Percentiles rank a stretch among this genome's conserved stretches.
These are phyloP conservation scores for Boletellus sp. DNA, from an alignment of 1,284 basidiomycete species.

Conservation along the genomic window DNA sequence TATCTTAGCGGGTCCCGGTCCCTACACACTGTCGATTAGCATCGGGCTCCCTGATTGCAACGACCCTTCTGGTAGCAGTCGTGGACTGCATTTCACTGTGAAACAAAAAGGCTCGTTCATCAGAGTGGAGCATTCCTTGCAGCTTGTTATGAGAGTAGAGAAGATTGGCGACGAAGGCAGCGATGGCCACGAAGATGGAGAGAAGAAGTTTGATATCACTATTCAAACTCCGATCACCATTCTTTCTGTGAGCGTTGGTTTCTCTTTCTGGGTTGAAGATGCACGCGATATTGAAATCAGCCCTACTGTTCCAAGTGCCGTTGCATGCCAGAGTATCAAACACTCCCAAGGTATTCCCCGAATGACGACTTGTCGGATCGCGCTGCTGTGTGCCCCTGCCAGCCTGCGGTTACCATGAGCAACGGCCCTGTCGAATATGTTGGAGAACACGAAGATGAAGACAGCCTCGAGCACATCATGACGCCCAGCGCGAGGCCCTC, in stretches of 20 bases:
- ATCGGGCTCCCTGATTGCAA: conserved; percentile 57
- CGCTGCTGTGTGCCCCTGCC: conserved; percentile 45
- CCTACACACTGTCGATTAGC: conserved; percentile 58
- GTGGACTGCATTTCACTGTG: conserved; percentile 69
- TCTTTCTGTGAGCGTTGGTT: conserved; percentile 54
- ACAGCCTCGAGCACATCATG: conserved; percentile 26
- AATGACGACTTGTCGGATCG: conserved; percentile 31
- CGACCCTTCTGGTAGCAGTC: conserved; percentile 8
- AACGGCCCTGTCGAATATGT: too few relatives aligned
- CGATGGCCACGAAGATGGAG: conserved; percentile 57
- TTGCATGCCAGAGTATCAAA: conserved; percentile 74
- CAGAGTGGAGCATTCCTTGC: conserved; percentile 74
- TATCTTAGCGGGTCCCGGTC: conserved; percentile 63
- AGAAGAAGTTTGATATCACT: conserved; percentile 87
- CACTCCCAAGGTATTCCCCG: conserved; percentile 67
- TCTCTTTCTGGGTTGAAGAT: neutral
- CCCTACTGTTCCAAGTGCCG: conserved; percentile 52
- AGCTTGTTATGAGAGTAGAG: conserved; percentile 83
- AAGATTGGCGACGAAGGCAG: conserved; percentile 36
- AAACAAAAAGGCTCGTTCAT: conserved; percentile 81
- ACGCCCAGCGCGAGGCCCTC: conserved; percentile 27
- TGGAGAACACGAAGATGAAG: neutral
- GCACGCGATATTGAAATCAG: neutral
- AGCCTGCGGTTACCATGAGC: conserved; percentile 10
- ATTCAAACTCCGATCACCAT: conserved; percentile 82